Evolutionary conservation across 768 basidiomycete genomes (phyloP), one percentile per base, ranked within the genome.

Genomic region (Termitomyces heimii): DNA sequence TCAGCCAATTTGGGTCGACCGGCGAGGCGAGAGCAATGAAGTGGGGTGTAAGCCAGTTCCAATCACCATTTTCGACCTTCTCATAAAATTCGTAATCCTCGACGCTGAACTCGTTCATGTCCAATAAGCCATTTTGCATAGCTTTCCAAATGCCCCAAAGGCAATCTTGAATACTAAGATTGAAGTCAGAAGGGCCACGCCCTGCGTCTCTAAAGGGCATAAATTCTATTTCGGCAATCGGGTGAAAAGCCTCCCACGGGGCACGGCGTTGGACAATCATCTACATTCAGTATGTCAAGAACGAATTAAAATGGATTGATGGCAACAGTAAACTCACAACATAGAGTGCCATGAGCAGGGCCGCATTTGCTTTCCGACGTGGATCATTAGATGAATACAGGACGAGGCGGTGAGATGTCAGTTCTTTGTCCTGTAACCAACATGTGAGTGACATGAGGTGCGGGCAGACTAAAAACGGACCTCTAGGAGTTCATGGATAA

Each of bases 131-230:
- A 60, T 95, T 90, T 73, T 96, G 89, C 81, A 91, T 89, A 0
- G 88, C 88, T 68, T 92, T 92, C 85, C 88, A 92, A 60, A 93
- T 73, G 18, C 89, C 89, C 87, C 88, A 91, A 2, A 89, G 77
- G 68, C 93, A 92, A 65, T 96, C 94, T 69, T 97, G 95, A 53
- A 98, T 92, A 60, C 79, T 92, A 56, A 98, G 82, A 67, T 89
- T 92, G 74, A 94, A 97, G 71, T 98, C 94, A 9, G 92, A 91
- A 13, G 85, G 84, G 1, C 94, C 94, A 40, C 91, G 83, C 4
- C 96, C 95, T 20, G 97, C 97, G 66, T 99, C 97, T 58, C 97
- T 82, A 68, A 98, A 98, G 16, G 92, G 88, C 86, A 93, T 91
- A 68, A 95, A 93, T 71, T 96, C 92, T 37, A 94, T 68, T 66